Base-by-base conservation (phyloP, 306 rosid species). In the Glycine latifolia region DNA sequence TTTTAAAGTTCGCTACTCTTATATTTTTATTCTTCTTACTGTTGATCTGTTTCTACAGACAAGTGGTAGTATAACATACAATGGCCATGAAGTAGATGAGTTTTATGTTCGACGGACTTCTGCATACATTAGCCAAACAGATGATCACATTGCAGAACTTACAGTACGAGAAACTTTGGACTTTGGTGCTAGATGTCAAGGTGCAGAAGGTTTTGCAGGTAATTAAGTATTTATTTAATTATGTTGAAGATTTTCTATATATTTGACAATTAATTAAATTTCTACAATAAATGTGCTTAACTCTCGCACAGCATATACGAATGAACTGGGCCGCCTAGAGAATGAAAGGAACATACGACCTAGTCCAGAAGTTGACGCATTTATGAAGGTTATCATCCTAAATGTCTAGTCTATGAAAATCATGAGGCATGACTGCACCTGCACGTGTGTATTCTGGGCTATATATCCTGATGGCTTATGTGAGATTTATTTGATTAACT, bases 161-260 rank as follows among this genome's bases (percentile, higher is more conserved):
- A 94, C 98, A 3, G 98, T 94, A 2, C 78, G 98, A 79, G 98
- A 94, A 89, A 92, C 94, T 72, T 80, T 94, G 81, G 98, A 94
- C 84, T 94, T 94, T 58, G 98, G 91, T 62, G 98, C 98, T 83
- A 88, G 98, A 90, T 94, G 93, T 81, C 96, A 94, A 84, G 98
- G 98, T 65, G 88, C 98, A 68, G 63, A 89, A 50, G 91, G 90
- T 16, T 91, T 91, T 81, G 86, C 90, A 85, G 97, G 98, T 93
- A 53, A 59, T 26, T 26, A 26, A 26, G 1, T 68, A 52, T 75
- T 60, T 62, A 10, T 37, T 47, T 62, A 15, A 39, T 73, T 68
- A 58, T 62, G 54, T 44, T 59, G 17, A 35, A 15, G 66, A 5
- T 71, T 43, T 60, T 63, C 12, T 78, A n/a, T 53, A 26, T 46